These are phyloP conservation scores for Apiotrichum brassicae DNA, from an alignment of 1,284 basidiomycete genomes.

Conservation along the genomic window DNA sequence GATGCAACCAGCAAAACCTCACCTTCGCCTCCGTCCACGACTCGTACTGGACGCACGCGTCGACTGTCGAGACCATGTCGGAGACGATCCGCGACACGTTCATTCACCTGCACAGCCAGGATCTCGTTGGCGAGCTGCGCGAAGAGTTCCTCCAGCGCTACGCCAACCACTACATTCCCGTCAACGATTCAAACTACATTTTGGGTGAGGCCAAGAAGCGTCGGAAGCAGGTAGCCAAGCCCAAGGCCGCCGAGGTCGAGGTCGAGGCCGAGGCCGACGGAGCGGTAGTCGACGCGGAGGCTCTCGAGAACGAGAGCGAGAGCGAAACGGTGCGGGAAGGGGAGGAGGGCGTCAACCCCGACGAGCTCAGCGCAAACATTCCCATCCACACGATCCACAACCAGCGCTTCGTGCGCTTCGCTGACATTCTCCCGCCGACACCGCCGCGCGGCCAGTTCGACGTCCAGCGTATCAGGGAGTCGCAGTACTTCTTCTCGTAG, in stretches of 20 bases:
- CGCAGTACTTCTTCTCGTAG: conserved; percentile 75
- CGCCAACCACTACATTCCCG: conserved; percentile 64
- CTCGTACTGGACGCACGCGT: conserved; percentile 98
- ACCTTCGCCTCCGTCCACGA: conserved; percentile 96
- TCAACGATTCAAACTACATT: conserved; percentile 41
- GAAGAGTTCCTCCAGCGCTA: conserved; percentile 70
- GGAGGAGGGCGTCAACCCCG: conserved; percentile 4
- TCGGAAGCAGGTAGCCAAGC: conserved; percentile 3
- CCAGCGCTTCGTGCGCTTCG: conserved; percentile 61
- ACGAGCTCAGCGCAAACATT: conserved; percentile 6
- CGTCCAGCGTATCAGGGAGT: conserved; percentile 73
- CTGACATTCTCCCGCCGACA: conserved; percentile 71
- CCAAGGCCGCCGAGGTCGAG: conserved; percentile 16
- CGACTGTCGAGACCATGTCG: conserved; percentile 82
- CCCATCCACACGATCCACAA: conserved; percentile 17
- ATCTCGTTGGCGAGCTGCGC: conserved; percentile 60
- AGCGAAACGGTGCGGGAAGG: neutral
- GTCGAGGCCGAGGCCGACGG: conserved; percentile 5
- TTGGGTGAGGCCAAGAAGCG: conserved; percentile 15
- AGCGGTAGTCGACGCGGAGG: conserved; percentile 6
- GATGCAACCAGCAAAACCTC: conserved; percentile 67
- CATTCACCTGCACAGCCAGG: conserved; percentile 80
- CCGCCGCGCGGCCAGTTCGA: conserved; percentile 85
- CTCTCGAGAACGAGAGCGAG: conserved; percentile 1
- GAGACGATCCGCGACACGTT: conserved; percentile 86